phyloP scores from a whole-genome alignment of 768 basidiomycete species.

The Rhizopogon vinicolor region DNA sequence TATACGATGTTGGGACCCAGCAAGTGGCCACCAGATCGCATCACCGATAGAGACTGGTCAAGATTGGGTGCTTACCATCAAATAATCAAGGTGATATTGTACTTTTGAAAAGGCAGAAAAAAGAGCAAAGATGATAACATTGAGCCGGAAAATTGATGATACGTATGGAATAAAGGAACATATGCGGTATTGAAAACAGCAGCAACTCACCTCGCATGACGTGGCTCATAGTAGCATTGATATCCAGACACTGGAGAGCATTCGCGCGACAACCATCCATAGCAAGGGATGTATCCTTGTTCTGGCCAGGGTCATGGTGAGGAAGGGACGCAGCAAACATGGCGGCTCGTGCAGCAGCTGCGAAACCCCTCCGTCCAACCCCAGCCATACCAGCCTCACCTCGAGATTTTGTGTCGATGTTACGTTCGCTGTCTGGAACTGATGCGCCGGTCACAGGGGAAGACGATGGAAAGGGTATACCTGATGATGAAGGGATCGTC shows the following conservation, averaged over 20 bases:
- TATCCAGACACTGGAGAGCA: slow-evolving; percentile 43
- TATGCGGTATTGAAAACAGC: not conserved
- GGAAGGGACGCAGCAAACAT: slow-evolving; percentile 33
- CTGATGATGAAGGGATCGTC: slow-evolving; percentile 8
- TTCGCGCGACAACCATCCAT: slow-evolving; percentile 25
- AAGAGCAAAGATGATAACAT: not conserved
- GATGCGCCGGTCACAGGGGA: slow-evolving; percentile 8
- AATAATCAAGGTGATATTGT: slow-evolving; percentile 23
- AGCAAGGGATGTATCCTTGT: slow-evolving; percentile 2
- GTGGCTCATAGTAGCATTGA: slow-evolving; percentile 28
- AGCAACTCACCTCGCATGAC: slow-evolving; percentile 26
- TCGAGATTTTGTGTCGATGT: slow-evolving; percentile 66
- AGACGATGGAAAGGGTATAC: slow-evolving; percentile 12
- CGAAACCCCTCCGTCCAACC: slow-evolving; percentile 80
- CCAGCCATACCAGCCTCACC: slow-evolving; percentile 89
- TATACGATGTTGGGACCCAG: too few species aligned
- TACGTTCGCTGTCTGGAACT: slow-evolving; percentile 15
- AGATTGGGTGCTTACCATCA: too few species aligned
- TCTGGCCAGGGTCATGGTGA: not conserved
- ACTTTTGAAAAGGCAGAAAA: not conserved
- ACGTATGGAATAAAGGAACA: not conserved
- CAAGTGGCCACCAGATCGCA: too few species aligned
- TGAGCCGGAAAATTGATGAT: too few species aligned
- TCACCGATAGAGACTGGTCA: too few species aligned
- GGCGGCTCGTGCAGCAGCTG: slow-evolving; percentile 65